Evolutionary conservation across 1,139 yeast species (phyloP), one percentile per base, ranked within the genome.

Genomic region (Petasospora rhodanensis): DNA sequence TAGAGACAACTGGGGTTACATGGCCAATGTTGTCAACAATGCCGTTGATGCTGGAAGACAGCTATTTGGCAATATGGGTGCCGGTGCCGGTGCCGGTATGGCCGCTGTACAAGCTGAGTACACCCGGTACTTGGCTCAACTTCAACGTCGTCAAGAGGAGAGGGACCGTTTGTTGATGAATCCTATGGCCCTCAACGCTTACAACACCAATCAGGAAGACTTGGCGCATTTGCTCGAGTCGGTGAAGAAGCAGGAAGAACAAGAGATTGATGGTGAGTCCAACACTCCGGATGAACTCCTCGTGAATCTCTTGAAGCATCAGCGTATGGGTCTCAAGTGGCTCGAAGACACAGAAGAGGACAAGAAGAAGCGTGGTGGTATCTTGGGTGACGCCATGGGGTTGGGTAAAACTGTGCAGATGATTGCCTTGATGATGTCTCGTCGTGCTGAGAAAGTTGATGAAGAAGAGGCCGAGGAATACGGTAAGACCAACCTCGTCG

Each of bases 321-420:
- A 91, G 59, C 68, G 86, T 35, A 66, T 80, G 41, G 97, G 97
- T 1, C 66, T 91, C 18, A 70, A 79, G 4, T 91, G 97, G 97
- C 61, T 91, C 46, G 61, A 65, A n/a, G 67, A 79, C 23, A 76
- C 73, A 68, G 95, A 84, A 46, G 56, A 63, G 11, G 59, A 66
- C 4, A 29, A 38, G 14, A 52, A 54, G 25, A 66, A 64, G 32
- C 70, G 69, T 41, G 96, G 96, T 18, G 95, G 96, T 3, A 70
- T 87, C 19, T 61, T 87, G 24, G 95, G 95, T 1, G 96, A 87
- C 60, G 96, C 84, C 61, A 87, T 87, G 96, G 96, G 96, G 20
- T 63, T 87, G 20, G 96, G 96, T 41, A 89, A 87, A 56, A 87
- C 96, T 0, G 77, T 87, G 26, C 96, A 87, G 58, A 73, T 86